These are phyloP conservation scores for Bruguiera hainesii DNA, from an alignment of 441 rosid species.

Conservation along the genomic window DNA sequence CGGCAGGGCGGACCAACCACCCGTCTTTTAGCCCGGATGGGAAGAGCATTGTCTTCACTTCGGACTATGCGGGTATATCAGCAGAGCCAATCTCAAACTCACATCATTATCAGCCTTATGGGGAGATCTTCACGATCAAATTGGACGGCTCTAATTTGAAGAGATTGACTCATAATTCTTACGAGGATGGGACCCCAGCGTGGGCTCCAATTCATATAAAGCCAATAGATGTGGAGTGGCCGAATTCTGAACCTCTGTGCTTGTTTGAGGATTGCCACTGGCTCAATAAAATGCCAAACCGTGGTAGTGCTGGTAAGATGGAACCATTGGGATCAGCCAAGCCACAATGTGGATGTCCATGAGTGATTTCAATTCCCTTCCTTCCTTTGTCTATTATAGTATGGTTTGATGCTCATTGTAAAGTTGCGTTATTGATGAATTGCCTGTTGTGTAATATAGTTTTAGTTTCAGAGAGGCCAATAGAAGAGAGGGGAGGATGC, in stretches of 20 bases:
- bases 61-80: slow-evolving; percentile 77
- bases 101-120: slow-evolving; percentile 82
- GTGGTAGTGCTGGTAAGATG: background rate
- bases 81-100: slow-evolving; percentile 89
- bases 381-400: too few relatives aligned
- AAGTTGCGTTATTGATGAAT: too few relatives aligned
- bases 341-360: slow-evolving; percentile 17
- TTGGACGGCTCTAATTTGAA: slow-evolving; percentile 72
- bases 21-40: slow-evolving; percentile 81
- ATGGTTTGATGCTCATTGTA: too few relatives aligned
- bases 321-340: slow-evolving; percentile 7
- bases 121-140: slow-evolving; percentile 69
- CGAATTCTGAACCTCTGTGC: slow-evolving; percentile 36
- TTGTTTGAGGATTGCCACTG: slow-evolving; percentile 79
- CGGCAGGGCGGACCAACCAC: slow-evolving; percentile 69
- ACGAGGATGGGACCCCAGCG: slow-evolving; percentile 86
- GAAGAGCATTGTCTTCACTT: slow-evolving; percentile 55
- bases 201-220: slow-evolving; percentile 58
- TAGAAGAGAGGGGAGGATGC: too few relatives aligned
- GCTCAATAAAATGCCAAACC: slow-evolving; percentile 49
- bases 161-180: slow-evolving; percentile 73
- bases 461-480: too few relatives aligned
- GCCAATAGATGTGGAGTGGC: slow-evolving; percentile 51
- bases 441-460: too few relatives aligned
- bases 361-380: too few relatives aligned